A percentile compares a stretch with the other conserved stretches of the same genome.
Conservation (phyloP, 2,329 filamentous ascomycete genomes). For the Cyphellophora europaea region DNA sequence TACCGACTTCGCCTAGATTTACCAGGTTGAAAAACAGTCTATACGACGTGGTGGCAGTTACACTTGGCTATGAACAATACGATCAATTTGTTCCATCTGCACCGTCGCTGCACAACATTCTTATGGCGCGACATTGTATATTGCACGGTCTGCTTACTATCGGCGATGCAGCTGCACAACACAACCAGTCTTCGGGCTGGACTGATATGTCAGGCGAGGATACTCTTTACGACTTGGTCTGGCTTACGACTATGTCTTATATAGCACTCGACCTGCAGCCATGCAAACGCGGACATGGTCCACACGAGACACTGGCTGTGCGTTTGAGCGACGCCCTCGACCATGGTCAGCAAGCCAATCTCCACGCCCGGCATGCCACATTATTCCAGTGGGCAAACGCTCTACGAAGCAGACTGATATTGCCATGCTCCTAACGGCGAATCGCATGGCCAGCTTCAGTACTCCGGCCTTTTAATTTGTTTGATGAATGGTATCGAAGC, state of each 20-base stretch:
- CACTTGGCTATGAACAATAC: slow-evolving; percentile 9
- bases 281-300: neutral
- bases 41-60: slow-evolving; percentile 1
- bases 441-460: too few relatives aligned
- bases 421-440: too few relatives aligned
- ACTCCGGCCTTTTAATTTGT: too few relatives aligned
- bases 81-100: slow-evolving; percentile 8
- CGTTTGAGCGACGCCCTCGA: neutral
- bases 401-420: neutral
- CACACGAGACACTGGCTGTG: neutral
- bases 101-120: slow-evolving; percentile 7
- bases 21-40: neutral
- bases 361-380: neutral
- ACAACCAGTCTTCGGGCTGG: too few relatives aligned
- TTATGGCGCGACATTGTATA: slow-evolving; percentile 1
- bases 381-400: neutral
- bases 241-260: neutral
- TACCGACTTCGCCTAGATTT: slow-evolving; percentile 1
- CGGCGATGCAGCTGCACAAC: neutral
- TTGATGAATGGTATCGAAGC: too few relatives aligned
- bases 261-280: neutral
- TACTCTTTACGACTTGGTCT: neutral
- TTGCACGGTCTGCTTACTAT: slow-evolving; percentile 2
- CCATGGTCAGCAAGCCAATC: neutral
- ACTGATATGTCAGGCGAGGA: neutral